Percentiles rank a stretch among this genome's conserved stretches.
Evolutionary conservation across 2,329 filamentous ascomycete species (phyloP).

Genomic region (Colletotrichum sp.): DNA sequence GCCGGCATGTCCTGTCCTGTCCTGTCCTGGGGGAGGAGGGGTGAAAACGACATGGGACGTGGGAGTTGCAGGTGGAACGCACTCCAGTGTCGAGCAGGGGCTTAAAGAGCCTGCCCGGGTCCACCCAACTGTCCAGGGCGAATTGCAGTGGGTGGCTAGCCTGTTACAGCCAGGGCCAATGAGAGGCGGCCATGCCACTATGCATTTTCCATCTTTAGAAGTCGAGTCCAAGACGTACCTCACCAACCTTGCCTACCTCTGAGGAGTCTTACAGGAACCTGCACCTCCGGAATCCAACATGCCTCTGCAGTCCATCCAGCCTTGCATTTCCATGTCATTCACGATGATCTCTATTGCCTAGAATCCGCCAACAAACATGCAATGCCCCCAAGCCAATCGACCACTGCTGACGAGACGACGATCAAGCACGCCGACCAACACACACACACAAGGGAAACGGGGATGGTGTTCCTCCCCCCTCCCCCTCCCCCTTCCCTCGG

Average conservation of each 20-base stretch:
- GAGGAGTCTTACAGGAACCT: neutral
- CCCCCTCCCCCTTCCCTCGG: neutral
- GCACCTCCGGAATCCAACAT: neutral
- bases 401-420: neutral
- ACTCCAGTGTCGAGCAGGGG: neutral
- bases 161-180: neutral
- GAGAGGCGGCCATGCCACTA: neutral
- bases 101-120: neutral
- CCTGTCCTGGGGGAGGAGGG: neutral
- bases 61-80: neutral
- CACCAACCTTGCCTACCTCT: neutral
- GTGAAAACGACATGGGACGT: neutral
- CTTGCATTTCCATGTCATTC: neutral
- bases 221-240: neutral
- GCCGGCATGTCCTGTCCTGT: slow-evolving; percentile 11
- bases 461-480: neutral
- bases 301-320: neutral
- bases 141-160: neutral
- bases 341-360: neutral
- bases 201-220: slow-evolving; percentile 13
- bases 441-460: neutral
- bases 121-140: neutral
- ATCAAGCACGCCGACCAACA: neutral
- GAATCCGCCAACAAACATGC: neutral
- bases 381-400: neutral